Base-by-base conservation (phyloP, 2,329 filamentous ascomycete genomes). In the Cladobotryum protrusum region DNA sequence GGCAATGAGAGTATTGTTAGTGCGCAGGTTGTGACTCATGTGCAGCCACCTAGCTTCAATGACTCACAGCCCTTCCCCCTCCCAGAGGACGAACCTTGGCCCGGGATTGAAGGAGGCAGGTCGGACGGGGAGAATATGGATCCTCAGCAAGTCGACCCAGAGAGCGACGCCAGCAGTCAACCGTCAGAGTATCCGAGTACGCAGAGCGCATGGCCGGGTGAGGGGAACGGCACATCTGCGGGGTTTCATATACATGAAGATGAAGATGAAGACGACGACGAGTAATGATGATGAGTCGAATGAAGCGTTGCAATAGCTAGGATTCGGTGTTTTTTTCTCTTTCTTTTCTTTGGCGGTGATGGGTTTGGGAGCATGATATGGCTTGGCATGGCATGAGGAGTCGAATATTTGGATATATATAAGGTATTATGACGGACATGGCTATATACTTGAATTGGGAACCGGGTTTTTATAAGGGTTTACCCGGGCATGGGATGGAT, bases 111-210 rank as follows among this genome's bases (percentile, higher is more conserved):
- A 53, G 78, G 77, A 49, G 65, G 64, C 40, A 67, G 71, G 55
- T 72, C 69, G 1, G 73, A 80, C 45, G 70, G 67, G 2, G 78
- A 82, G 56, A 80, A 81, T 50, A 61, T 74, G 33, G 73, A 79
- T 43, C 76, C 76, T 2, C 55, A 58, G 8, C 57, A 37, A 8
- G 35, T 9, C 35, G 35, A 37, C 12, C 14, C 35, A n/a, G 17
- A 37, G n/a, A 67, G 61, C 48, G 68, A 69, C 4, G 63, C 55
- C 32, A 80, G 77, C 58, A 77, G 76, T 60, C 70, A 72, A 56
- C 79, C 79, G 2, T 78, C 73, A 15, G 78, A 81, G 57, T 82
- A 81, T 56, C 73, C 77, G 5, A 78, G 72, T 59, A 79, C 72
- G 12, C 73, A 76, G 53, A 67, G 62, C 14, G 66, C 67, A 8